These are phyloP conservation scores for Jaltomata sinuosa DNA, from an alignment of 257 asterid genomes.

Conservation along the genomic window DNA sequence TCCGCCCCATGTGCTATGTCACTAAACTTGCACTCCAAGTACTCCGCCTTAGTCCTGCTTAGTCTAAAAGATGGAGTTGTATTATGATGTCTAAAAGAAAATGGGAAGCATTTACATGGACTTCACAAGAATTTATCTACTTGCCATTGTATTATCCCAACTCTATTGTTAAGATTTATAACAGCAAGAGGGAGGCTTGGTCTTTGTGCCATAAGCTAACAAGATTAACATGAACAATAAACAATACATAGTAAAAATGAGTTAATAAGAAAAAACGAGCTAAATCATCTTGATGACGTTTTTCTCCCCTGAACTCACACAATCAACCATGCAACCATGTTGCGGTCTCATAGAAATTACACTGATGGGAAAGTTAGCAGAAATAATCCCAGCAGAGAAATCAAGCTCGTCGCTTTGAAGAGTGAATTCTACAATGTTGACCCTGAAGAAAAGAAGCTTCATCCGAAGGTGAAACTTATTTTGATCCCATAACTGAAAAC, in stretches of 20 bases:
- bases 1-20: too few relatives aligned
- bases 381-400: background rate
- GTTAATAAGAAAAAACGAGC: background rate
- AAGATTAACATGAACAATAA: background rate
- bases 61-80: background rate
- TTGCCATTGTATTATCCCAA: background rate
- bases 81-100: background rate
- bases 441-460: background rate
- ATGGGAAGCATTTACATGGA: background rate
- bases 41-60: too few relatives aligned
- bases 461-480: background rate
- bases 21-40: too few relatives aligned
- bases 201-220: background rate
- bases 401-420: background rate
- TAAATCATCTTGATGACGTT: background rate
- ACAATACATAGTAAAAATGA: background rate
- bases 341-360: background rate
- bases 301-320: background rate
- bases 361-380: background rate
- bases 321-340: background rate
- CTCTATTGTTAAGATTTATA: background rate
- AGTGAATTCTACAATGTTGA: background rate
- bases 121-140: background rate
- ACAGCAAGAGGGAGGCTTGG: background rate
- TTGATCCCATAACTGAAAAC: background rate